Base-by-base conservation (phyloP, 768 basidiomycete species). In the Pisolithus microcarpus region DNA sequence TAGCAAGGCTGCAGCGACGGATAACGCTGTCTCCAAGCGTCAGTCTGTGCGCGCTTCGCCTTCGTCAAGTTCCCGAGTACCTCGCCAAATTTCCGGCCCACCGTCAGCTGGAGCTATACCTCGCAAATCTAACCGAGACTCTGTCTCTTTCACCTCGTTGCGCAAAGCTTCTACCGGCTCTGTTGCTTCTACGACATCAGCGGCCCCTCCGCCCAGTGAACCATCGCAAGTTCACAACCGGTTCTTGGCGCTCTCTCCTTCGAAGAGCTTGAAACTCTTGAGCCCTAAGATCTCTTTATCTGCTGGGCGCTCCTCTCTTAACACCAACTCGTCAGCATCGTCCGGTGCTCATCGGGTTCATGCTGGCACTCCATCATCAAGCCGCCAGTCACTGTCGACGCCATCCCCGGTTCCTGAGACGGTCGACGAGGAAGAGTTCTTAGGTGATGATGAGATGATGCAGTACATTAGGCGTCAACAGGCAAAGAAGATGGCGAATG, bases 381-480 rank as follows among this genome's bases (percentile, higher is more conserved):
- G 83, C 59, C 77, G 85, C 34, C 82, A 87, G 53, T 87, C 87
- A 19, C 67, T 85, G 21, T 91, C 87, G 4, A 90, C 88, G 1
- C 89, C 91, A 3, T 95, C 93, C 1, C 92, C 93, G 0, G 81
- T 79, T 6, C 84, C 85, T 24, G 84, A 81, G 57, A 73, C 79
- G 2, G 73, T 87, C 3, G 91, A 91, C 52, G 93, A 94, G 52
- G 91, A 94, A 55, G 90, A 94, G 65, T 46, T 86, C 7, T 70
- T 87, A 16, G 96, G 90, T 15, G 96, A 99, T 62, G 93, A 96
- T 54, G 96, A 99, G 71, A 99, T 99, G 96, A 69, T 88, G 61
- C 85, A 87, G 52, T 99, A 95, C 67, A 89, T 97, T 56, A 81
- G 82, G 57, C 80, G 93, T 23, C 90, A 96, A 56, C 87, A 92